Percentiles rank a stretch among this genome's conserved stretches.
Evolutionary conservation across 1,284 basidiomycete species (phyloP).

Genomic region (Singerocomus inundabilis): DNA sequence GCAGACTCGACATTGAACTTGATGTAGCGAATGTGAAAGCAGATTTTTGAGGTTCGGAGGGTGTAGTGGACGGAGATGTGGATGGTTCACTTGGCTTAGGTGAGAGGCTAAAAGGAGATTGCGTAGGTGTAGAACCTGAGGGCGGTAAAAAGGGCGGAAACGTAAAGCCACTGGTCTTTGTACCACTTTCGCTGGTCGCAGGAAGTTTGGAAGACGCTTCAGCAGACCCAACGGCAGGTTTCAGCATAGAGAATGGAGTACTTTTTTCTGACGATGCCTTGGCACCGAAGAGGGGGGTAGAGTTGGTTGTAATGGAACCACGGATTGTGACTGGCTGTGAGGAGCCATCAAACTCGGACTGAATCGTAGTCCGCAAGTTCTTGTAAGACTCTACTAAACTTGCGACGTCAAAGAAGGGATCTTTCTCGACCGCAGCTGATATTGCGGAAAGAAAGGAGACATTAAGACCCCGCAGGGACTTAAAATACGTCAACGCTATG

Average conservation of each 20-base stretch:
- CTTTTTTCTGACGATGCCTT: constrained; percentile 22
- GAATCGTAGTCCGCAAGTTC: constrained; percentile 53
- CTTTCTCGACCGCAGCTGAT: constrained; percentile 60
- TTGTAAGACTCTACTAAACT: constrained; percentile 66
- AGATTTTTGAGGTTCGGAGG: constrained; percentile 22
- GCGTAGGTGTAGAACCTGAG: constrained; percentile 14
- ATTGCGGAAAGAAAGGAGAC: constrained; percentile 66
- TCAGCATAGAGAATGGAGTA: constrained; percentile 40
- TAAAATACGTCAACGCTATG: constrained; percentile 60
- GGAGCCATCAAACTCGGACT: constrained; percentile 52
- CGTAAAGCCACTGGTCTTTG: constrained; percentile 21
- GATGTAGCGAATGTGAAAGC: constrained; percentile 16
- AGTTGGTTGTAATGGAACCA: constrained; percentile 10
- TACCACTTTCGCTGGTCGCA: constrained; percentile 15
- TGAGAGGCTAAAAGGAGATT: constrained; percentile 14
- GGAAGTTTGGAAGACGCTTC: constrained; percentile 7
- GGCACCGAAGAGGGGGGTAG: constrained; percentile 7
- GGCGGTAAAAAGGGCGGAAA: constrained; percentile 26
- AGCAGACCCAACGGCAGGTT: constrained; percentile 30
- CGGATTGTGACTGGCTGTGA: constrained; percentile 8
- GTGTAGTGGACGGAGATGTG: constrained; percentile 7
- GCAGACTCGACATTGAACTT: constrained; percentile 7
- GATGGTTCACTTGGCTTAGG: constrained; percentile 24
- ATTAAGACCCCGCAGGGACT: constrained; percentile 79
- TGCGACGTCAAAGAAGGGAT: constrained; percentile 75